Evolutionary conservation across 345 rosid genomes (phyloP).

Genomic region (Ceriops decandra): DNA sequence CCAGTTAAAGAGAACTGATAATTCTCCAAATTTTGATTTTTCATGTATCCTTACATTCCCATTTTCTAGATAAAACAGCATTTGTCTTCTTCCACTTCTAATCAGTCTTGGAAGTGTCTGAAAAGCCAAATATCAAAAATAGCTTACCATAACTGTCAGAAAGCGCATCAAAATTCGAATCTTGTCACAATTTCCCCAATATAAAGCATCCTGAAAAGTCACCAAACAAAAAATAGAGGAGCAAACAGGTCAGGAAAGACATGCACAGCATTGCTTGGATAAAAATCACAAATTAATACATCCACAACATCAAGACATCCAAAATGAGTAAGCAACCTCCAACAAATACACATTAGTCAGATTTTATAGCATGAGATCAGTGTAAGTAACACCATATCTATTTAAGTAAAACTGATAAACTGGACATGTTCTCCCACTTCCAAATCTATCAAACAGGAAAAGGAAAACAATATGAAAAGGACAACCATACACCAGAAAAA

Average conservation of each 20-base stretch:
- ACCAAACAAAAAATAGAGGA: not conserved
- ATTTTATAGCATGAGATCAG: not conserved
- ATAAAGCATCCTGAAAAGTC: constrained; percentile 63
- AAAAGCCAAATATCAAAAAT: constrained; percentile 13
- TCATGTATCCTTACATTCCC: not conserved
- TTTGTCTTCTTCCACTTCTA: not conserved
- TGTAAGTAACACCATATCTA: not conserved
- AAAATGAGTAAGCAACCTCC: no score
- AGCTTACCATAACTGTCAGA: constrained; percentile 74
- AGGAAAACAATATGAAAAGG: no score
- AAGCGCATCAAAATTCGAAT: constrained; percentile 85
- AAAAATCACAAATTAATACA: not conserved
- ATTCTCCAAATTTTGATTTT: not conserved
- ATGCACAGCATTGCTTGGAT: not conserved
- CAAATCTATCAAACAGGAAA: no score
- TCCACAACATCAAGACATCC: not conserved
- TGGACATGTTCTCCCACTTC: no score
- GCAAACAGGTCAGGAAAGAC: constrained; percentile 6
- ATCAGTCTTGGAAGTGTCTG: not conserved
- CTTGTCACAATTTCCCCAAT: constrained; percentile 61
- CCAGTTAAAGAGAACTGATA: not conserved
- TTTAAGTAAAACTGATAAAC: not conserved
- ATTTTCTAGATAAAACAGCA: not conserved
- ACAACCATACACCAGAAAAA: no score
- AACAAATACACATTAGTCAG: no score